Conservation (phyloP, 148 eudicot species). For the Rhododendron simsii region DNA sequence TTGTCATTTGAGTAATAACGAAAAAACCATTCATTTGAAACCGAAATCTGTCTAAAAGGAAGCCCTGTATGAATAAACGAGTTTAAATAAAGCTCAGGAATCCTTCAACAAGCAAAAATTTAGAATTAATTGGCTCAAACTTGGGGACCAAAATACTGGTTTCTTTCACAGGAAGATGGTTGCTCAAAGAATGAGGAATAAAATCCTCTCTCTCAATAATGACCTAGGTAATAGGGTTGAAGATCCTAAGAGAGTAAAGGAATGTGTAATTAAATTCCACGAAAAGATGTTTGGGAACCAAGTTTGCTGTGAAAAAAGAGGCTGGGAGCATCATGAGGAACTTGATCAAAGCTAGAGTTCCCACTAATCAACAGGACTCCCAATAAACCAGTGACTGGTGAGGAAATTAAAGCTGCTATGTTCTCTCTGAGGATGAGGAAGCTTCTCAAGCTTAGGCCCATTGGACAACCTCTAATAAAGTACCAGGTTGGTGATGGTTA, state of each 20-base stretch:
- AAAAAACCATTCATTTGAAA: neutral
- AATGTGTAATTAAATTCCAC: neutral
- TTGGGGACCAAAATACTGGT: neutral
- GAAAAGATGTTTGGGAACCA: neutral
- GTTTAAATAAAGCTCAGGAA: neutral
- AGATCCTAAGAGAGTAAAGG: neutral
- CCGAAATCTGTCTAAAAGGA: neutral
- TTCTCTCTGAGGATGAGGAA: neutral
- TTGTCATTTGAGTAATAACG: neutral
- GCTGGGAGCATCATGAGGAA: neutral
- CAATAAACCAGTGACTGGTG: neutral
- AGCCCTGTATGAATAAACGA: neutral
- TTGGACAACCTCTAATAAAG: neutral
- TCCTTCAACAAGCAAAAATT: neutral
- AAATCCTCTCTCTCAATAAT: neutral
- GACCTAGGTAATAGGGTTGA: neutral
- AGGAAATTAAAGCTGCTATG: neutral
- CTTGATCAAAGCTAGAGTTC: neutral
- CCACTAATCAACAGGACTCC: neutral
- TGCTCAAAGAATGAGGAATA: neutral
- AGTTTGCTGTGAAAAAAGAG: neutral
- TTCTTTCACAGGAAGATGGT: neutral
- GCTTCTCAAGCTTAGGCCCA: neutral
- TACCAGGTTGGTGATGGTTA: neutral
- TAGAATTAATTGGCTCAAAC: neutral